phyloP scores from a whole-genome alignment of 1,284 basidiomycete genomes.

The Ceratobasidium sp. region DNA sequence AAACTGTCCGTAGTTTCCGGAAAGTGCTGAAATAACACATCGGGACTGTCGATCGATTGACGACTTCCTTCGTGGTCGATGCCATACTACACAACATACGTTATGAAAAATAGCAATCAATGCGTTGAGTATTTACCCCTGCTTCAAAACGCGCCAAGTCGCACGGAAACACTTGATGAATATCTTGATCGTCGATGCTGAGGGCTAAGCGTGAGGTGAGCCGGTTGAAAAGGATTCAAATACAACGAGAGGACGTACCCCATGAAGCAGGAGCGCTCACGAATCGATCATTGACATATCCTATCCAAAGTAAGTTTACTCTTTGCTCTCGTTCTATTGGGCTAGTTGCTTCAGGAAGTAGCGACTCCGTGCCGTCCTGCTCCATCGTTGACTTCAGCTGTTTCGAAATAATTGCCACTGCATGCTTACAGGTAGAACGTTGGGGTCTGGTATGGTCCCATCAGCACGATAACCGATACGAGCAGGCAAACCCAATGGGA shows the following conservation, averaged over 20 bases:
- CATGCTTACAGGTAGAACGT: background rate
- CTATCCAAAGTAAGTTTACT: conserved; percentile 26
- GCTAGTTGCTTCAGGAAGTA: background rate
- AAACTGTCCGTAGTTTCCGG: conserved; percentile 19
- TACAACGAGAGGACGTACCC: background rate
- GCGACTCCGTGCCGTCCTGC: background rate
- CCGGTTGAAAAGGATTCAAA: background rate
- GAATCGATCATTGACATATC: conserved; percentile 24
- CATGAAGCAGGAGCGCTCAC: background rate
- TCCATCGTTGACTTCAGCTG: background rate
- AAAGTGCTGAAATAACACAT: background rate
- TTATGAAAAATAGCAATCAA: background rate
- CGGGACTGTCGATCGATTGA: background rate
- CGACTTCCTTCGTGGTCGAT: conserved; percentile 10
- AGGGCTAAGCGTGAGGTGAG: background rate
- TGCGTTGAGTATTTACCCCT: conserved; percentile 1
- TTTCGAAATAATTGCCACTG: background rate
- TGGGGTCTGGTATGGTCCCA: background rate
- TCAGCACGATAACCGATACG: conserved; percentile 7
- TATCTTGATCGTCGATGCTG: conserved; percentile 26
- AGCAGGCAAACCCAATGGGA: conserved; percentile 12
- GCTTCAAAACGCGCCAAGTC: conserved; percentile 8
- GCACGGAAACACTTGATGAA: conserved; percentile 23
- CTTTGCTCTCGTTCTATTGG: conserved; percentile 20
- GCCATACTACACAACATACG: background rate